Conservation (phyloP, 345 rosid species). For the Camelina laxa region DNA sequence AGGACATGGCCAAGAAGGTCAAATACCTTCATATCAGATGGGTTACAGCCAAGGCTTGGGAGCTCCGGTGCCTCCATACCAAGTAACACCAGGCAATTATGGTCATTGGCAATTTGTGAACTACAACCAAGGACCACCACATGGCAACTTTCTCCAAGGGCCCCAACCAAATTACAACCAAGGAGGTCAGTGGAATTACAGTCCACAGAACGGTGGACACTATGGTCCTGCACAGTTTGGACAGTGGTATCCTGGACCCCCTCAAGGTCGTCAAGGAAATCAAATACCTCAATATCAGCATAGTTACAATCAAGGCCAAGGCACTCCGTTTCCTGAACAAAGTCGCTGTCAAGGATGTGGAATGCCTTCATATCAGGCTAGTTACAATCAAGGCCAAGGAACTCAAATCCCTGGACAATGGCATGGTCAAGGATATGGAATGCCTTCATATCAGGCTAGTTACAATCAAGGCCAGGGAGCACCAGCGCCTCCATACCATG, state of each 20-base stretch:
- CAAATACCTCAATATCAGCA: slow-evolving; percentile 30
- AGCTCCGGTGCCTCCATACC: slow-evolving; percentile 43
- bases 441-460: slow-evolving; percentile 47
- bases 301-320: slow-evolving; percentile 34
- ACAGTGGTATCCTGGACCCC: slow-evolving; percentile 16
- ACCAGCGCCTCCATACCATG: slow-evolving; percentile 42
- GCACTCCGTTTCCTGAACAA: slow-evolving; percentile 31
- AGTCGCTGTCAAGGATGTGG: slow-evolving; percentile 47
- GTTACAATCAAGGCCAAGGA: slow-evolving; percentile 33
- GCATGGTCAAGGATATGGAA: slow-evolving; percentile 36
- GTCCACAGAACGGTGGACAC: slow-evolving; percentile 31
- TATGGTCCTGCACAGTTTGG: slow-evolving; percentile 31
- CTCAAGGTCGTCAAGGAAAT: slow-evolving; percentile 23
- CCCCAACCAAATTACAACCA: slow-evolving; percentile 44
- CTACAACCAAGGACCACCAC: slow-evolving; percentile 43
- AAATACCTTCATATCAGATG: slow-evolving; percentile 47
- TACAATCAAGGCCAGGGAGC: slow-evolving; percentile 53
- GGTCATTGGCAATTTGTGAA: slow-evolving; percentile 47
- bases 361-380: slow-evolving; percentile 34
- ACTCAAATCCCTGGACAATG: slow-evolving; percentile 36
- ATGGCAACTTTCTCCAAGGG: slow-evolving; percentile 34
- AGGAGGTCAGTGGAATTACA: slow-evolving; percentile 47
- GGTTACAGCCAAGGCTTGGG: slow-evolving; percentile 54
- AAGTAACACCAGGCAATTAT: slow-evolving; percentile 43
- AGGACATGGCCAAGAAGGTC: slow-evolving; percentile 46